Conservation (phyloP, 2,329 filamentous ascomycete species). For the Xylariaceae sp. region DNA sequence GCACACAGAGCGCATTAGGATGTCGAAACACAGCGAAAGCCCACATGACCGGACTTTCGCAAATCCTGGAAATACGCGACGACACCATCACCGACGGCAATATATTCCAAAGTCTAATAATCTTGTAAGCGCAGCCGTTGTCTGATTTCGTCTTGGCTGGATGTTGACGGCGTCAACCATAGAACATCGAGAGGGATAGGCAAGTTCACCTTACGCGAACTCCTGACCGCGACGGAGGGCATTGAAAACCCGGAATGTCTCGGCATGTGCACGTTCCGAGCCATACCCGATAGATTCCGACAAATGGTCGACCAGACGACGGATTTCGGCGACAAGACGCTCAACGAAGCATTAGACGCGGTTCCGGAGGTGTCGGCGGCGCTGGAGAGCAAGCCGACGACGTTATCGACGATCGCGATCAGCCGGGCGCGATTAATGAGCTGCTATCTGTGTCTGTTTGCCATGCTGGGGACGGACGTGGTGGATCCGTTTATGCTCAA, state of each 20-base stretch:
- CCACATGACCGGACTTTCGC: constrained; percentile 23
- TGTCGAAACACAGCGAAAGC: constrained; percentile 24
- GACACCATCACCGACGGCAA: constrained; percentile 20
- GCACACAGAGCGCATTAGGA: constrained; percentile 23
- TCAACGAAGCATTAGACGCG: constrained; percentile 20
- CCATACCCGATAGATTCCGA: constrained; percentile 18
- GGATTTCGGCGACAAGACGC: constrained; percentile 18
- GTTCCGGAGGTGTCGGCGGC: constrained; percentile 6
- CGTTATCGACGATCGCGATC: constrained; percentile 21
- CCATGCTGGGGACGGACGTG: constrained; percentile 22
- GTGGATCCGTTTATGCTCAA: constrained; percentile 26
- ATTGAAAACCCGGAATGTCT: constrained; percentile 21
- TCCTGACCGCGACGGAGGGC: constrained; percentile 18
- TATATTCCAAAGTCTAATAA: constrained; percentile 23
- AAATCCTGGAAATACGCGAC: constrained; percentile 21
- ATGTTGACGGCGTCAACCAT: background rate
- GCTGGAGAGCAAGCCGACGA: constrained; percentile 13
- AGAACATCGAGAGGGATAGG: constrained; percentile 24
- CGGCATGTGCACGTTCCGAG: constrained; percentile 18
- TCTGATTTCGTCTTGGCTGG: background rate
- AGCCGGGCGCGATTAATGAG: constrained; percentile 24
- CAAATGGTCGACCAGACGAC: constrained; percentile 17
- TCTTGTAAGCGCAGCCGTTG: constrained; percentile 15
- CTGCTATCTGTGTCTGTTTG: constrained; percentile 23
- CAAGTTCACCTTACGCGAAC: constrained; percentile 21